Conservation (phyloP, 1,284 basidiomycete species). For the Flammula alnicola region DNA sequence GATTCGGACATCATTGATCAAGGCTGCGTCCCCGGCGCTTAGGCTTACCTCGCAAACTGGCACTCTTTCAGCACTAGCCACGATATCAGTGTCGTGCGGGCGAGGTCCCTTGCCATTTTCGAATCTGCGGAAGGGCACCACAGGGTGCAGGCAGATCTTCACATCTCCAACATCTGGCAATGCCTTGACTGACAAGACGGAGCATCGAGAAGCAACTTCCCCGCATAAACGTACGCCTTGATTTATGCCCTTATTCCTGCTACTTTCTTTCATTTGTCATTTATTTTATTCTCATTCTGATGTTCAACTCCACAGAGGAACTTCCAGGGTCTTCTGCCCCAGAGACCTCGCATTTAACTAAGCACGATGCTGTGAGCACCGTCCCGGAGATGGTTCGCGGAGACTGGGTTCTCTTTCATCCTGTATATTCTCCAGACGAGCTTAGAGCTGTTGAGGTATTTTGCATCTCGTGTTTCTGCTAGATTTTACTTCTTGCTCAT, state of each 20-base stretch:
- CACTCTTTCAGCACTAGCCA: background rate
- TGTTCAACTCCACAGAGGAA: too few species aligned
- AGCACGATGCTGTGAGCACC: conserved; percentile 44
- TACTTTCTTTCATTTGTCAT: background rate
- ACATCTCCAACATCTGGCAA: background rate
- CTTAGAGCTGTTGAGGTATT: conserved; percentile 75
- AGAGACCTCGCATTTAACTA: conserved; percentile 29
- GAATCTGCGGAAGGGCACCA: background rate
- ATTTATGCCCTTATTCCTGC: background rate
- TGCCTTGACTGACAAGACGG: conserved; percentile 3
- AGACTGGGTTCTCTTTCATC: conserved; percentile 85
- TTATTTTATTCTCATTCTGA: too few species aligned
- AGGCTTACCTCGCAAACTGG: conserved; percentile 7
- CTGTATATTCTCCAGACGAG: conserved; percentile 80
- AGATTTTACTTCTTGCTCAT: background rate
- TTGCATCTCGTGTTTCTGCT: background rate
- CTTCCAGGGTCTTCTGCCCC: conserved; percentile 15
- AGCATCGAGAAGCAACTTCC: conserved; percentile 1
- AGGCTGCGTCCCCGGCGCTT: conserved; percentile 11
- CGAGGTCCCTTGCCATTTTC: background rate
- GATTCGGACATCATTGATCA: conserved; percentile 20
- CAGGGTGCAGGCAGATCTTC: conserved; percentile 4
- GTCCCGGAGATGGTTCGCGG: conserved; percentile 59
- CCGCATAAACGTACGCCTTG: conserved; percentile 16
- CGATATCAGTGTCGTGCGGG: background rate